Evolutionary conservation across 371 early-diverging fungal genomes (phyloP), one percentile per base, ranked within the genome.

Genomic region (Apophysomyces variabilis): DNA sequence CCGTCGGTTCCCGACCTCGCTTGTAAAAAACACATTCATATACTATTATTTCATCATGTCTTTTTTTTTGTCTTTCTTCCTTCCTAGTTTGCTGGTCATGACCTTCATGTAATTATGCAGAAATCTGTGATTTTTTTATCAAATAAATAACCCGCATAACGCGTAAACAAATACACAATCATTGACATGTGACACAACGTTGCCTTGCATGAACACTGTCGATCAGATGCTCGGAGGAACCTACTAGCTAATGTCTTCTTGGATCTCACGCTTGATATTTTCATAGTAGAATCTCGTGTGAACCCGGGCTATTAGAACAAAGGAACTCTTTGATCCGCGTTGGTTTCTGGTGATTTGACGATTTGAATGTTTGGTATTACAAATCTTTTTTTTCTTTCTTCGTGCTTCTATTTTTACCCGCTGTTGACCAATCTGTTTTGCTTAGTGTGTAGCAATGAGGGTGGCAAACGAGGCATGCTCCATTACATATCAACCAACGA

Each of bases 131-230:
- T 50, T 50, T 50, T 16, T 50, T 50, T 18, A 16, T 26, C n/a
- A 45, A 50, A 18, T 18, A 50, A 47, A 50, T 50, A 50, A 50
- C 21, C 21, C 54, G 54, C 54, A 50, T 50, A 50, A 26, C 54
- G 54, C 54, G 54, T 50, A 50, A 66, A 61, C 57, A 57, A 61
- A 46, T 61, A 45, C 32, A 26, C 46, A 41, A 54, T 16, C 54
- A 62, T 62, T 62, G 62, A 54, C 47, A 62, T 56, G 62, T 54
- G 62, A 54, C 62, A 62, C 62, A 50, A 50, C 32, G 21, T 50
- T 50, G 21, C 4, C 21, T 21, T 50, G 54, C 54, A 50, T 50
- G 47, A 50, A 50, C 16, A 50, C 54, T 21, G 54, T 13, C 18
- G 47, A 47, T 47, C 47, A 47, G 47, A 47, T 47, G 47, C 16